phyloP scores from a whole-genome alignment of 345 rosid species.

The Abelmoschus esculentus region DNA sequence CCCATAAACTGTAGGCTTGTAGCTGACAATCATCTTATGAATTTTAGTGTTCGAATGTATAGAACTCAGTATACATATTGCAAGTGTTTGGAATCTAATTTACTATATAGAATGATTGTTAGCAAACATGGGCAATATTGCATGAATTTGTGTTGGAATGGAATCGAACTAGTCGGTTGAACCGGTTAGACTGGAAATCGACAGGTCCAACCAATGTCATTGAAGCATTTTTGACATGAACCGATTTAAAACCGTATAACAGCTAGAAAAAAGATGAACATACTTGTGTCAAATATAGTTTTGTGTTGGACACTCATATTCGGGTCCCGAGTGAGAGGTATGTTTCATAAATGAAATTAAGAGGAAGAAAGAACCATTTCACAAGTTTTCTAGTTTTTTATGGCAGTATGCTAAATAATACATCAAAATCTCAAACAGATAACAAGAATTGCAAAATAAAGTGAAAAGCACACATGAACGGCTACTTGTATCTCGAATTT shows the following conservation, averaged over 20 bases:
- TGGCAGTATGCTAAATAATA: constrained; percentile 5
- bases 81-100: too few species aligned
- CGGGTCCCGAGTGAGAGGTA: not conserved
- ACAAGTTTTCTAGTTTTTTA: not conserved
- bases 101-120: too few species aligned
- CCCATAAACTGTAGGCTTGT: not conserved
- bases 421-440: constrained; percentile 15
- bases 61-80: not conserved
- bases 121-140: too few species aligned
- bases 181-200: too few species aligned
- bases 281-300: too few species aligned
- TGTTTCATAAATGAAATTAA: not conserved
- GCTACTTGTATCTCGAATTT: not conserved
- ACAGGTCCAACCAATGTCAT: too few species aligned
- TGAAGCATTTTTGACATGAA: too few species aligned
- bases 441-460: not conserved
- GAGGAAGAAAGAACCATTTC: not conserved
- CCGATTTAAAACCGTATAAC: too few species aligned
- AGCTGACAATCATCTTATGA: not conserved
- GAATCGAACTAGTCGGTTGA: too few species aligned
- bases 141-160: too few species aligned
- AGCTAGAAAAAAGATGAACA: too few species aligned
- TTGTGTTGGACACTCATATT: too few species aligned
- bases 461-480: not conserved
- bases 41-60: not conserved